Conservation (phyloP, 1,284 basidiomycete species). For the Trichosporon sp. region DNA sequence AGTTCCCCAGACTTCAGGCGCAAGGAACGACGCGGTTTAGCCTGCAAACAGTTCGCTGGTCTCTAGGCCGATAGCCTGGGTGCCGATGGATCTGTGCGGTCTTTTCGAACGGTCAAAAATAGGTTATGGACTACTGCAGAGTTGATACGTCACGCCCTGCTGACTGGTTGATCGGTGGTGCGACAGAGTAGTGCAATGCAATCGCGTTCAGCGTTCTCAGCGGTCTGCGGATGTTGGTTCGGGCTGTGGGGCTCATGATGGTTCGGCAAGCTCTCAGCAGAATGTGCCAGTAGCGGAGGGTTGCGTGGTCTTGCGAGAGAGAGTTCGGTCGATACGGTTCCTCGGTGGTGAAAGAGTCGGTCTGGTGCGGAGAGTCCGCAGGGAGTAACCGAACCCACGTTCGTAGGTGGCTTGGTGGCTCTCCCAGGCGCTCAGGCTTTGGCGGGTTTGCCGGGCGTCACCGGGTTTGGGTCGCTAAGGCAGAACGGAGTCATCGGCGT, state of each 20-base stretch:
- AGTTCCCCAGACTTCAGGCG: background rate
- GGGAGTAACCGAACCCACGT: constrained; percentile 1
- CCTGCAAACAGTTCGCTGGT: background rate
- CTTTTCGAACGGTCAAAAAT: background rate
- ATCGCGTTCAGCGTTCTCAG: background rate
- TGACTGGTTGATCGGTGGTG: background rate
- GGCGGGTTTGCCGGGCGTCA: background rate
- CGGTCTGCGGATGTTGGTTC: background rate
- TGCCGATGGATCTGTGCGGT: background rate
- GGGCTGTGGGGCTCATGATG: no score
- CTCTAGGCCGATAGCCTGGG: background rate
- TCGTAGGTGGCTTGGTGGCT: no score
- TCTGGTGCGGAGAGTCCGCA: background rate
- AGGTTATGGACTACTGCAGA: background rate
- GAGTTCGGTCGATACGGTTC: background rate
- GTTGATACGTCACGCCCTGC: background rate
- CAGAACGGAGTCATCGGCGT: background rate
- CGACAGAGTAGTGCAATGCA: background rate
- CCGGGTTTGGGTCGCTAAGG: no score
- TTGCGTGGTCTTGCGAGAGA: background rate
- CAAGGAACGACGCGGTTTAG: background rate
- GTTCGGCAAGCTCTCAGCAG: background rate
- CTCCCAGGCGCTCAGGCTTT: background rate
- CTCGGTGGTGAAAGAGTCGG: background rate
- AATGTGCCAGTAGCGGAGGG: background rate